A percentile compares a stretch with the other conserved stretches of the same genome.
Evolutionary conservation across 2,329 filamentous ascomycete species (phyloP).

Genomic region (Colletotrichum sp.): DNA sequence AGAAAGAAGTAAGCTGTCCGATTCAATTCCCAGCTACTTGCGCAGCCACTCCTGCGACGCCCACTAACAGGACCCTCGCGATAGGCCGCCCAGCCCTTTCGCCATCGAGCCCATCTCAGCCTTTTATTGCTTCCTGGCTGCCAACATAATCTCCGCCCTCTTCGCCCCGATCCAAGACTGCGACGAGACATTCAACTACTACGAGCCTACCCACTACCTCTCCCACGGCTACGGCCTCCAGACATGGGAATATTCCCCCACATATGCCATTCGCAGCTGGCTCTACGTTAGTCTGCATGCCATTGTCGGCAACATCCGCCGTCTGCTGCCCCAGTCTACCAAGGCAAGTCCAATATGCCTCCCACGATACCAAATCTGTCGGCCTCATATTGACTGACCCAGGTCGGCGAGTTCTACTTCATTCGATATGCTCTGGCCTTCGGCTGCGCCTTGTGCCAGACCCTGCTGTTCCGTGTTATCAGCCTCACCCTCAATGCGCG

Average conservation of each 20-base stretch:
- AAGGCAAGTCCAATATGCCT: conserved; percentile 47
- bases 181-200: conserved; percentile 99
- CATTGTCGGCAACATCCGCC: conserved; percentile 68
- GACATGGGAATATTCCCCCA: conserved; percentile 98
- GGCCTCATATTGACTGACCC: not conserved
- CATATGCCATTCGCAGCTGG: conserved; percentile 96
- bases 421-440: conserved; percentile 78
- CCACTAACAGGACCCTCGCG: conserved; percentile 9
- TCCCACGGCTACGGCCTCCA: conserved; percentile 91
- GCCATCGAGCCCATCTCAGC: conserved; percentile 74
- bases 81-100: conserved; percentile 59
- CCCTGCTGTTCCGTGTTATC: conserved; percentile 79
- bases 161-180: conserved; percentile 96
- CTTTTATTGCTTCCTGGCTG: conserved; percentile 80
- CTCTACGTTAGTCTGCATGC: conserved; percentile 85
- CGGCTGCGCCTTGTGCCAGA: conserved; percentile 81
- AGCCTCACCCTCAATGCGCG: conserved; percentile 79
- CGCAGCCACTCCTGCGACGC: not conserved
- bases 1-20: conserved; percentile 51
- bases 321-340: conserved; percentile 64
- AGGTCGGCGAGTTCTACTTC: conserved; percentile 83
- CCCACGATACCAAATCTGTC: not conserved
- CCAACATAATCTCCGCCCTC: conserved; percentile 77
- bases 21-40: not conserved
- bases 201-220: conserved; percentile 95